phyloP scores from a whole-genome alignment of 352 stramenopile species.

The Halophytophthora polymorphica region DNA sequence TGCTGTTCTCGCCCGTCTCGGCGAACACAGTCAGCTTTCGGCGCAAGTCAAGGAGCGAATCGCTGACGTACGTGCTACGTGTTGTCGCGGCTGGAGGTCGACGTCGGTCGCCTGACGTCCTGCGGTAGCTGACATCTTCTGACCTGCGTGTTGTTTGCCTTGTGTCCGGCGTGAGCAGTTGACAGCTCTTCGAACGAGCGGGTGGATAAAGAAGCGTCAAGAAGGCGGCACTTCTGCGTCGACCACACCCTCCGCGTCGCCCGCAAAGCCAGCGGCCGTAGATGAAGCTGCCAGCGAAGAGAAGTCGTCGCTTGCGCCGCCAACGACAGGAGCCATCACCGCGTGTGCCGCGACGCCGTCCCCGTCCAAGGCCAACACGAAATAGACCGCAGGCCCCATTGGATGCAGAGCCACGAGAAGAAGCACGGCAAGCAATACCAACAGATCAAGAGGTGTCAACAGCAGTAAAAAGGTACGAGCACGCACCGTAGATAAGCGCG shows the following conservation, averaged over 20 bases:
- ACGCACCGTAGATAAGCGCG: too few species aligned
- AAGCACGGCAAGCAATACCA: conserved; percentile 20
- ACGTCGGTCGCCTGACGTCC: neutral
- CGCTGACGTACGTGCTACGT: conserved; percentile 33
- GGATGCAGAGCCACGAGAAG: too few species aligned
- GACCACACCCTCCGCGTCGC: conserved; percentile 21
- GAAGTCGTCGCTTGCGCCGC: neutral
- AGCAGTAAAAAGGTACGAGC: conserved; percentile 2
- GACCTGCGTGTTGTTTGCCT: neutral
- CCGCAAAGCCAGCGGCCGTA: conserved; percentile 13
- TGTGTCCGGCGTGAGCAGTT: conserved; percentile 32
- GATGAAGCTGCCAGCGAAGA: conserved; percentile 6
- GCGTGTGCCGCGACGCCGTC: too few species aligned
- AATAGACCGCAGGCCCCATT: too few species aligned
- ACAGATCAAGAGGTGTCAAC: conserved; percentile 14
- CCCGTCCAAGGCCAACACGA: conserved; percentile 1
- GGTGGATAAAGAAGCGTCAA: conserved; percentile 58
- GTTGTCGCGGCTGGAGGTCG: neutral
- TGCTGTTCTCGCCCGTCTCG: conserved; percentile 55
- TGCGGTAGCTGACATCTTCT: conserved; percentile 5
- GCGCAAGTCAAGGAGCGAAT: conserved; percentile 43
- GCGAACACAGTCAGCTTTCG: conserved; percentile 32
- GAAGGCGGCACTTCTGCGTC: conserved; percentile 18
- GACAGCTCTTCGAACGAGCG: conserved; percentile 34
- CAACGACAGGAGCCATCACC: too few species aligned